phyloP scores from a whole-genome alignment of 2,329 filamentous ascomycete genomes.

The Alternaria conjuncta region DNA sequence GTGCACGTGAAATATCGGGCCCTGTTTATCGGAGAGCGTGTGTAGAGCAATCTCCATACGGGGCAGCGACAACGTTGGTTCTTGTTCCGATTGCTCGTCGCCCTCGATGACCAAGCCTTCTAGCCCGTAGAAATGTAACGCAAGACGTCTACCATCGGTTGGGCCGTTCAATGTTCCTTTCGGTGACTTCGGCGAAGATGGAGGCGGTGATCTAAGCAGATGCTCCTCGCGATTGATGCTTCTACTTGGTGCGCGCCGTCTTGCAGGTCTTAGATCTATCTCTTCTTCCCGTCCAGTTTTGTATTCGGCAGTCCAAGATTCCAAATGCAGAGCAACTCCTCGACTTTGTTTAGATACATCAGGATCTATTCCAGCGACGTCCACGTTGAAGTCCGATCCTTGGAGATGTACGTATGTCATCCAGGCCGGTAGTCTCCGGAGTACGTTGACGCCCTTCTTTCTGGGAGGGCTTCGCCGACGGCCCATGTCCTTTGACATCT shows the following conservation, averaged over 20 bases:
- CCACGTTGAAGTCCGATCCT: slow-evolving; percentile 85
- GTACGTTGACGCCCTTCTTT: slow-evolving; percentile 61
- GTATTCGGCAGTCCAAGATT: slow-evolving; percentile 89
- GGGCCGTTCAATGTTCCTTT: slow-evolving; percentile 55
- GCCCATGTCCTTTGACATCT: slow-evolving; percentile 66
- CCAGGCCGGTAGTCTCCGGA: slow-evolving; percentile 84
- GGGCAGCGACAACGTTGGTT: slow-evolving; percentile 86
- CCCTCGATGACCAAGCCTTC: slow-evolving; percentile 92
- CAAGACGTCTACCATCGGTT: slow-evolving; percentile 81
- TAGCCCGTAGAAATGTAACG: slow-evolving; percentile 80
- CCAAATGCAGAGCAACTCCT: slow-evolving; percentile 84
- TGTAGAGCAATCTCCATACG: slow-evolving; percentile 86
- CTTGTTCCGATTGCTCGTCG: slow-evolving; percentile 79
- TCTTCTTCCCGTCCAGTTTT: slow-evolving; percentile 78
- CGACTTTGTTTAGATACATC: slow-evolving; percentile 81
- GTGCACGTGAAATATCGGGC: slow-evolving; percentile 86
- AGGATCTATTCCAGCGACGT: slow-evolving; percentile 86
- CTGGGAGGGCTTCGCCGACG: slow-evolving; percentile 48
- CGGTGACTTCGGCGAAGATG: slow-evolving; percentile 56
- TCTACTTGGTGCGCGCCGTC: slow-evolving; percentile 76
- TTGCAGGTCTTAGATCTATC: slow-evolving; percentile 61
- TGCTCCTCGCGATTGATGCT: slow-evolving; percentile 66
- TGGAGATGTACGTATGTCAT: slow-evolving; percentile 83
- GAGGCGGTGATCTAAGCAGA: slow-evolving; percentile 61
- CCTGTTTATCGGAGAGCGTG: slow-evolving; percentile 84